phyloP scores from a whole-genome alignment of 306 rosid genomes.

The Sesbania bispinosa region DNA sequence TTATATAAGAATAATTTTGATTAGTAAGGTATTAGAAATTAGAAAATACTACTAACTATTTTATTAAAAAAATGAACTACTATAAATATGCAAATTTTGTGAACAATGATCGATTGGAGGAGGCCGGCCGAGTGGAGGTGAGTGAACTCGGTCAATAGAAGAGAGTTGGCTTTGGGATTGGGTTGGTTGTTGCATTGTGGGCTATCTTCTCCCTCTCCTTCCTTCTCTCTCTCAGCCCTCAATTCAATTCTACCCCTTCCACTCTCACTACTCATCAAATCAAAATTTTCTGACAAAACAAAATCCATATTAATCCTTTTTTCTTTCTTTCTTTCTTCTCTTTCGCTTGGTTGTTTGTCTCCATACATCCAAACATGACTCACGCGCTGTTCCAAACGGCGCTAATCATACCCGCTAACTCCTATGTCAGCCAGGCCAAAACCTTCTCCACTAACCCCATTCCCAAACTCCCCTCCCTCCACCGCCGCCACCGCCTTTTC shows the following conservation, averaged over 20 bases:
- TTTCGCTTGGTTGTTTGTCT: neutral
- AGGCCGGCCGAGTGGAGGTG: too few relatives aligned
- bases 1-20: too few relatives aligned
- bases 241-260: neutral
- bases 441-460: constrained; percentile 29
- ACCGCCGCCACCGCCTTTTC: constrained; percentile 21
- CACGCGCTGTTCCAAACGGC: constrained; percentile 20
- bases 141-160: too few relatives aligned
- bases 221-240: too few relatives aligned
- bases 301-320: neutral
- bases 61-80: too few relatives aligned
- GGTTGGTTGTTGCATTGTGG: too few relatives aligned
- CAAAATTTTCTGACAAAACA: neutral
- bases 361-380: neutral
- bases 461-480: constrained; percentile 18
- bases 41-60: too few relatives aligned
- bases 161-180: too few relatives aligned
- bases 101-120: too few relatives aligned
- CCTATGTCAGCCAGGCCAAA: neutral
- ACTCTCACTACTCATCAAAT: neutral
- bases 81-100: too few relatives aligned
- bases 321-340: neutral
- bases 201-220: too few relatives aligned
- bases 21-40: too few relatives aligned
- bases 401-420: neutral